Evolutionary conservation across 148 eudicot species (phyloP).

Genomic region (Rhododendron griersonianum): DNA sequence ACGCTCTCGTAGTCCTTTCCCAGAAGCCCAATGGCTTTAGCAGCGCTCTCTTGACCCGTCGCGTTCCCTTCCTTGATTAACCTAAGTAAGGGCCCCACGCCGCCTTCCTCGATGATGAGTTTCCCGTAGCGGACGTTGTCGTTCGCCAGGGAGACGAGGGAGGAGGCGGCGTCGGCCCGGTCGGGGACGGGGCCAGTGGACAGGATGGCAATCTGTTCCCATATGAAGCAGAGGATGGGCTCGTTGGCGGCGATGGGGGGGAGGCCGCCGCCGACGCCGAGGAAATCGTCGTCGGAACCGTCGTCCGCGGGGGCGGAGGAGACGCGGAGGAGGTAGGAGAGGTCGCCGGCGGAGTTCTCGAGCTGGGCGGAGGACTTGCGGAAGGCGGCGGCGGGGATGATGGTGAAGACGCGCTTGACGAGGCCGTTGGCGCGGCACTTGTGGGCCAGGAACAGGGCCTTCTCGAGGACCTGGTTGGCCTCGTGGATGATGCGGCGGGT

Average conservation of each 20-base stretch:
- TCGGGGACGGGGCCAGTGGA: neutral
- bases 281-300: neutral
- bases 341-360: constrained; percentile 13
- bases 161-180: constrained; percentile 4
- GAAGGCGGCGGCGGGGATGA: constrained; percentile 7
- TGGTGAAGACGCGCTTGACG: constrained; percentile 5
- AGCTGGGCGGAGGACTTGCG: neutral
- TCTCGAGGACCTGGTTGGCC: neutral
- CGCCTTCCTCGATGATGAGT: constrained; percentile 16
- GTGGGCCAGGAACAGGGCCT: neutral
- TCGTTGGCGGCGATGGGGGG: constrained; percentile 16
- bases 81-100: constrained; percentile 1
- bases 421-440: neutral
- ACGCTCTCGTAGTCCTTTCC: constrained; percentile 8
- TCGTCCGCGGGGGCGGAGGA: neutral
- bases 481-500: constrained; percentile 16
- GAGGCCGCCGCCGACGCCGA: constrained; percentile 3
- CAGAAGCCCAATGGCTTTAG: constrained; percentile 3
- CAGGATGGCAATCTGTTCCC: constrained; percentile 7
- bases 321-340: constrained; percentile 11
- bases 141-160: constrained; percentile 1
- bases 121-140: constrained; percentile 11
- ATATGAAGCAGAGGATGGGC: constrained; percentile 13
- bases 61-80: constrained; percentile 4
- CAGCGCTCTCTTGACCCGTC: constrained; percentile 11